Percentiles rank a stretch among this genome's conserved stretches.
phyloP scores from a whole-genome alignment of 2,329 filamentous ascomycete genomes.

The Aspergillus sp. region DNA sequence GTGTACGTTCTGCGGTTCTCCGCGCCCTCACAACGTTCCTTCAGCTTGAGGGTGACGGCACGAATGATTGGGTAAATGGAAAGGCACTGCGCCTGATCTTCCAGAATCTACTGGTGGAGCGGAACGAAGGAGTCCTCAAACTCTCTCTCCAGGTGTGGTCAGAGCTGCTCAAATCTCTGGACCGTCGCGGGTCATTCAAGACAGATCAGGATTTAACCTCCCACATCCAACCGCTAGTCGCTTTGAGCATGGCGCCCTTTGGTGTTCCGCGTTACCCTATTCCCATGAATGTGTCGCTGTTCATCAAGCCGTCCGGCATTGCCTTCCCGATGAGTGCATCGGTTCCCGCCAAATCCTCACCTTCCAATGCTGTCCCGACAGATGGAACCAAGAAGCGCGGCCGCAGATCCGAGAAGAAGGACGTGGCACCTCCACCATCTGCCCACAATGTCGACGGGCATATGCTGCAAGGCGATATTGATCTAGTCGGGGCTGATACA shows the following conservation, averaged over 20 bases:
- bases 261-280: slow-evolving; percentile 89
- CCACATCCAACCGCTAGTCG: slow-evolving; percentile 80
- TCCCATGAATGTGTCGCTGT: slow-evolving; percentile 85
- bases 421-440: slow-evolving; percentile 67
- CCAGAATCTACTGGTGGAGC: slow-evolving; percentile 92
- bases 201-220: slow-evolving; percentile 73
- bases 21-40: slow-evolving; percentile 93
- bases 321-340: slow-evolving; percentile 65
- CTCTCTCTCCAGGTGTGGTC: slow-evolving; percentile 88
- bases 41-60: slow-evolving; percentile 76
- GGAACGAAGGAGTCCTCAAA: slow-evolving; percentile 79
- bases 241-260: slow-evolving; percentile 85
- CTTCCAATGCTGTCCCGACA: slow-evolving; percentile 52
- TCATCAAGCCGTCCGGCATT: slow-evolving; percentile 90
- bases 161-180: slow-evolving; percentile 72
- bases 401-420: slow-evolving; percentile 81
- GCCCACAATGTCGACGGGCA: slow-evolving; percentile 92
- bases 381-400: slow-evolving; percentile 75
- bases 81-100: slow-evolving; percentile 87
- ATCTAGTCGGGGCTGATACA: slow-evolving; percentile 86
- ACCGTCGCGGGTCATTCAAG: slow-evolving; percentile 61
- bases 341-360: slow-evolving; percentile 46
- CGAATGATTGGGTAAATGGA: slow-evolving; percentile 89
- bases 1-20: slow-evolving; percentile 88
- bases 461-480: slow-evolving; percentile 96